Evolutionary conservation across 345 rosid genomes (phyloP), one percentile per base, ranked within the genome.

Genomic region (Rhodamnia rubescens): DNA sequence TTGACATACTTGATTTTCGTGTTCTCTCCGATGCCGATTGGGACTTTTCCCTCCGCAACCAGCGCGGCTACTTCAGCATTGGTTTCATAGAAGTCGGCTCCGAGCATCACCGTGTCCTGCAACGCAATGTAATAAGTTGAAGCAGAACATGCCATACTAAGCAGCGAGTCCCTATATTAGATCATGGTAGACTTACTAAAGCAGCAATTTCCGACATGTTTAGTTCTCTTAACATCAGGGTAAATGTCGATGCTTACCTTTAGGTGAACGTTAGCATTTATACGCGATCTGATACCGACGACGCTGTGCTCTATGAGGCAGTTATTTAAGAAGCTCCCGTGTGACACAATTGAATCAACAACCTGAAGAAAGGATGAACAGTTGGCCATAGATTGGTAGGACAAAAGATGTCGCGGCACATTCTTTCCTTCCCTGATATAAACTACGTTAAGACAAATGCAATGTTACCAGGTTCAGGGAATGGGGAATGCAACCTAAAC

Each of bases 51-150:
- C 85, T 95, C 98, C 2, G 98, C 93, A 29, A 93, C 88, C 61
- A 90, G 86, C 50, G 95, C 85, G 57, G 93, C 91, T 56, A 85
- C 91, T 90, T 97, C 98, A 55, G 89, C 91, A 22, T 93, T 98
- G 47, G 98, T 95, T 90, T 95, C 98, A 84, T 97, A 95, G 87
- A 84, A 94, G 84, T 95, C 98, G 5, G 98, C 99, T 22, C 99
- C 99, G 51, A 97, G 95, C 98, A 97, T 95, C 87, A 93, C 93
- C 3, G 97, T 95, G 84, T 97, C 99, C 98, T 95, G 91, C 86
- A 88, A 83, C 53, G 81, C 32, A 9, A 32, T 69, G 47, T 69
- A 69, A 36, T 18, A 16, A 69, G 78, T 40, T 21, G 24, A 69
- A 32, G 78, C 78, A 32, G 24, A 18, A 69, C 47, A 69, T 36